phyloP scores from a whole-genome alignment of 1,139 yeast genomes.

The Kodamaea plutei region DNA sequence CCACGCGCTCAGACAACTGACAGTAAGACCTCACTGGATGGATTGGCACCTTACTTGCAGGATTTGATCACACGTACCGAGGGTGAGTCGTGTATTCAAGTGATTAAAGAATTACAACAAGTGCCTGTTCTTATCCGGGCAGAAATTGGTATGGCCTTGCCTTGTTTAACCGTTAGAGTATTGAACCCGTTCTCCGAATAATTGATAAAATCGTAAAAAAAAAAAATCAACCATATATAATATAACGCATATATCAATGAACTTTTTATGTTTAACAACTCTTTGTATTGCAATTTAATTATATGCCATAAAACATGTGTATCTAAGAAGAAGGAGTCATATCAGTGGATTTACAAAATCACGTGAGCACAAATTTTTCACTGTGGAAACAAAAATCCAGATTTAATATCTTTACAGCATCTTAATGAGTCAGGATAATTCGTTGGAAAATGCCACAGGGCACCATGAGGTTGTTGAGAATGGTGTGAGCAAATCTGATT shows the following conservation, averaged over 20 bases:
- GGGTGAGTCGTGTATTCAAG: conserved; percentile 65
- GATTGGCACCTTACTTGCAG: conserved; percentile 55
- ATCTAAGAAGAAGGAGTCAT: no score
- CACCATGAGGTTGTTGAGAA: no score
- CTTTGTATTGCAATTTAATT: background rate
- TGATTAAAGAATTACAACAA: conserved; percentile 68
- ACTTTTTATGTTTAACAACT: background rate
- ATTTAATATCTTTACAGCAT: no score
- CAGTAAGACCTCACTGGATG: conserved; percentile 21
- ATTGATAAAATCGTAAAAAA: conserved; percentile 1
- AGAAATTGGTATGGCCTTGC: conserved; percentile 91
- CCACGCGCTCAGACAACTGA: conserved; percentile 24
- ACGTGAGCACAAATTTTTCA: conserved; percentile 10
- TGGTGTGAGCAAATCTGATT: no score
- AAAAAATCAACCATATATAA: no score
- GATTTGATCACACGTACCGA: conserved; percentile 57
- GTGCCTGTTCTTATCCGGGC: conserved; percentile 87
- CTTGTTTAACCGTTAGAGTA: conserved; percentile 92
- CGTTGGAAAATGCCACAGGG: no score
- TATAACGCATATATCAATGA: background rate
- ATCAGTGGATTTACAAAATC: conserved; percentile 4
- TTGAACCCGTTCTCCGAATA: conserved; percentile 68
- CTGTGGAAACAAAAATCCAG: no score
- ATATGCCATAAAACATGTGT: no score
- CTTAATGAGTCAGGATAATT: no score